Evolutionary conservation across 306 rosid genomes (phyloP).

Genomic region (Rosa persica): DNA sequence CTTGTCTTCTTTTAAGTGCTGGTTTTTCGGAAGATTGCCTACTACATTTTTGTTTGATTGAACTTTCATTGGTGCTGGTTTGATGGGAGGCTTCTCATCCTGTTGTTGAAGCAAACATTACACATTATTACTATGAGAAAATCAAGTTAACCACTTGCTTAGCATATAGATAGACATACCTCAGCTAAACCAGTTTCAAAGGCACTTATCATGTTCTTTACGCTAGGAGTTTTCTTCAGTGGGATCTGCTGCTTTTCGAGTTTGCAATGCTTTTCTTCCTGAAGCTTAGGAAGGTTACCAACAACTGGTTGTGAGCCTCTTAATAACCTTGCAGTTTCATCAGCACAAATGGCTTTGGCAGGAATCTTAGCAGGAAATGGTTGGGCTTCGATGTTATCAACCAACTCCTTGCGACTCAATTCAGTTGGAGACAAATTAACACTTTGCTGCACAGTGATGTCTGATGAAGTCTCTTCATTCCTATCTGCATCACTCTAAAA

Average conservation of each 20-base stretch:
- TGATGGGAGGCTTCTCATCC: constrained; percentile 58
- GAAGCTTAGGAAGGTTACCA: constrained; percentile 23
- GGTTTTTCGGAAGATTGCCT: constrained; percentile 24
- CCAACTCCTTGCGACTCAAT: constrained; percentile 21
- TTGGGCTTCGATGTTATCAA: constrained; percentile 34
- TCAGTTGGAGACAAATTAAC: constrained; percentile 27
- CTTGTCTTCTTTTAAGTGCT: constrained; percentile 23
- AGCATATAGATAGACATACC: constrained; percentile 46
- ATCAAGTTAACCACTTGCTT: constrained; percentile 12
- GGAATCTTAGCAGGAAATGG: constrained; percentile 30
- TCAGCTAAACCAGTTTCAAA: constrained; percentile 65
- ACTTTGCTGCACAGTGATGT: constrained; percentile 28
- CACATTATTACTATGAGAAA: constrained; percentile 20
- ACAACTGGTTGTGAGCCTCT: constrained; percentile 33
- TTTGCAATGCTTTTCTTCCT: constrained; percentile 16
- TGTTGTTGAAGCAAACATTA: constrained; percentile 33
- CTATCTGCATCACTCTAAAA: constrained; percentile 76
- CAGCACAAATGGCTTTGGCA: constrained; percentile 27
- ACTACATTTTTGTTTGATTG: constrained; percentile 29
- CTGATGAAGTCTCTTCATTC: constrained; percentile 39
- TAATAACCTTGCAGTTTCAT: constrained; percentile 18
- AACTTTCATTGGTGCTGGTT: constrained; percentile 41
- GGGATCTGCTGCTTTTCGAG: constrained; percentile 23
- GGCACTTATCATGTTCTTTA: constrained; percentile 69
- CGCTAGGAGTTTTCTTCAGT: constrained; percentile 43